These are phyloP conservation scores for Kuraishia ogatae DNA, from an alignment of 805 yeast genomes.

Conservation along the genomic window DNA sequence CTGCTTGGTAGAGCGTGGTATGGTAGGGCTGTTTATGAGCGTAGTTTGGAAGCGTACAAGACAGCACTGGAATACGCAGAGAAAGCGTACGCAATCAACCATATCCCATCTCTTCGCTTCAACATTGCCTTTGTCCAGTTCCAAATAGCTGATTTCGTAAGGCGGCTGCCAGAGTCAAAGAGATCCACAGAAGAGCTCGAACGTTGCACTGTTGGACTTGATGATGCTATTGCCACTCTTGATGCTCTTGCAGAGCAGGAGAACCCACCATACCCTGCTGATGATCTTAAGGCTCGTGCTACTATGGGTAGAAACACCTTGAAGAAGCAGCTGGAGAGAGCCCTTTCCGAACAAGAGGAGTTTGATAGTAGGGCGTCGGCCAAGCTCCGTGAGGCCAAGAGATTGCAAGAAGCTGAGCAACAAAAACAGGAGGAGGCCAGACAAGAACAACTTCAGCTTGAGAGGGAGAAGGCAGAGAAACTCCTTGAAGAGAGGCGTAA, in stretches of 20 bases:
- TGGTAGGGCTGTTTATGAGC: slow-evolving; percentile 63
- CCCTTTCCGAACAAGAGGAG: slow-evolving; percentile 62
- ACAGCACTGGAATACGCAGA: slow-evolving; percentile 56
- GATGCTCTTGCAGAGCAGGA: slow-evolving; percentile 48
- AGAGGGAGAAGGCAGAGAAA: slow-evolving; percentile 43
- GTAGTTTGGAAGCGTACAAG: slow-evolving; percentile 47
- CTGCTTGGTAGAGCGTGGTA: slow-evolving; percentile 87
- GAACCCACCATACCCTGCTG: slow-evolving; percentile 69
- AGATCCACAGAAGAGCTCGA: slow-evolving; percentile 59
- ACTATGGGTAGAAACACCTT: slow-evolving; percentile 73
- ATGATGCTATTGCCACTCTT: slow-evolving; percentile 51
- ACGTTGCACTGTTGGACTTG: slow-evolving; percentile 44
- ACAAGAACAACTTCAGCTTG: slow-evolving; percentile 36
- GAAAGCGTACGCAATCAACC: slow-evolving; percentile 39
- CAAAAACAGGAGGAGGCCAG: slow-evolving; percentile 35
- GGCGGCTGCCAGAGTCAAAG: slow-evolving; percentile 49
- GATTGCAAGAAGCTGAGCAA: slow-evolving; percentile 28
- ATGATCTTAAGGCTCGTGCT: slow-evolving; percentile 81
- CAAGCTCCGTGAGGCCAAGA: slow-evolving; percentile 41
- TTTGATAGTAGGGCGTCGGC: slow-evolving; percentile 67
- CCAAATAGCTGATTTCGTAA: slow-evolving; percentile 77
- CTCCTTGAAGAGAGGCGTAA: slow-evolving; percentile 35
- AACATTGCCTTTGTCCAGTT: slow-evolving; percentile 79
- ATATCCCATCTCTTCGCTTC: slow-evolving; percentile 46
- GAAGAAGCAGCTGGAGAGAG: slow-evolving; percentile 59